Evolutionary conservation across 306 rosid species (phyloP).

Genomic region (Carpinus fangiana): DNA sequence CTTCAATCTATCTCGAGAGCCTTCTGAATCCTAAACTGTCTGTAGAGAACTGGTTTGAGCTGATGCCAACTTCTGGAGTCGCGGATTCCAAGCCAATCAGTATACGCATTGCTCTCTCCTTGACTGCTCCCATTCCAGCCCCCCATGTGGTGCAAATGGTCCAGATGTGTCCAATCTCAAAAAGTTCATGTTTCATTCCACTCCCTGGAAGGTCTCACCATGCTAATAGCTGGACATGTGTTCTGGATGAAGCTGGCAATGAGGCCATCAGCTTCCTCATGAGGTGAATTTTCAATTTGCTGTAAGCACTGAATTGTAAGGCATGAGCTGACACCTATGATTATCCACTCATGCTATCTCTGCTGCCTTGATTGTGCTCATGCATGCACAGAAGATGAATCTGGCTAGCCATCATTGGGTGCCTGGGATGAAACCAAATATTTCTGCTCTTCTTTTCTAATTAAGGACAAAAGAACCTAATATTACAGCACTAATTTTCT

Average conservation of each 20-base stretch:
- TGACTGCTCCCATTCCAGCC: conserved; percentile 38
- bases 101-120: conserved; percentile 35
- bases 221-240: conserved; percentile 20
- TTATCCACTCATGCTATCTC: background rate
- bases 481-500: background rate
- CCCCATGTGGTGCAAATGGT: conserved; percentile 28
- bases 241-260: conserved; percentile 32
- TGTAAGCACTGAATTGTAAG: background rate
- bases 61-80: conserved; percentile 17
- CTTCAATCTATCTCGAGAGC: conserved; percentile 31
- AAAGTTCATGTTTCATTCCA: conserved; percentile 14
- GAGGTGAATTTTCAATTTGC: conserved; percentile 26
- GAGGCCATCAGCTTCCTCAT: conserved; percentile 32
- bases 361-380: background rate
- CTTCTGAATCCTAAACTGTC: conserved; percentile 24
- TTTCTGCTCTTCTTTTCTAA: background rate
- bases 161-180: conserved; percentile 3
- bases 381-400: background rate
- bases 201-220: conserved; percentile 2
- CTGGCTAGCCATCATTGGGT: background rate
- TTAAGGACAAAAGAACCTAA: background rate
- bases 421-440: background rate
- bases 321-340: background rate
- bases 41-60: conserved; percentile 42
- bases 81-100: conserved; percentile 22